phyloP scores from a whole-genome alignment of 202 grass and related monocot genomes.

The Schoenoplectus triqueter region DNA sequence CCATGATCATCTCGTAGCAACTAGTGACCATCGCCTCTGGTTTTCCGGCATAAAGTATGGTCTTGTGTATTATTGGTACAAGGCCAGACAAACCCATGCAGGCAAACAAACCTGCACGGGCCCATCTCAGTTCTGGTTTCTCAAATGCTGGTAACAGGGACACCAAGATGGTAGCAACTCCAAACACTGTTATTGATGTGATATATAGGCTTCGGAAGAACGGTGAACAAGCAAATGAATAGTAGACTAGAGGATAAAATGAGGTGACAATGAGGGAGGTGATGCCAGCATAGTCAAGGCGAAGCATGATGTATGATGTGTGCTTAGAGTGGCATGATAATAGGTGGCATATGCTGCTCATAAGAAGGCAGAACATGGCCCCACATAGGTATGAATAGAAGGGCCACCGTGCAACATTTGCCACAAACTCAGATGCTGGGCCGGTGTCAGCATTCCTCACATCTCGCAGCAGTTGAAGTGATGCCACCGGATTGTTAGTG shows the following conservation, averaged over 20 bases:
- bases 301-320: slow-evolving; percentile 70
- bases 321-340: slow-evolving; percentile 76
- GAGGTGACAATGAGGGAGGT: slow-evolving; percentile 79
- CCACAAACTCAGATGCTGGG: not conserved
- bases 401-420: slow-evolving; percentile 58
- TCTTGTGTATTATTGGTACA: slow-evolving; percentile 78
- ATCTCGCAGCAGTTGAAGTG: slow-evolving; percentile 35
- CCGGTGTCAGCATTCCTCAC: not conserved
- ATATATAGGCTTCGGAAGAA: slow-evolving; percentile 60
- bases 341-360: slow-evolving; percentile 82
- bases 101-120: slow-evolving; percentile 58
- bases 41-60: slow-evolving; percentile 51
- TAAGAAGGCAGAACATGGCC: slow-evolving; percentile 85
- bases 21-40: slow-evolving; percentile 67
- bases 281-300: slow-evolving; percentile 89
- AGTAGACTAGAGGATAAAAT: slow-evolving; percentile 93
- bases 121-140: slow-evolving; percentile 48
- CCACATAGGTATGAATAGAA: slow-evolving; percentile 79
- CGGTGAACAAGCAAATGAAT: slow-evolving; percentile 76
- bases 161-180: slow-evolving; percentile 48
- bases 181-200: slow-evolving; percentile 62
- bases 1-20: slow-evolving; percentile 75
- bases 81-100: slow-evolving; percentile 71
- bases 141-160: slow-evolving; percentile 73
- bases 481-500: not conserved